A percentile compares a stretch with the other conserved stretches of the same genome.
phyloP scores from a whole-genome alignment of 1,139 yeast genomes.

The Neolecta irregularis region DNA sequence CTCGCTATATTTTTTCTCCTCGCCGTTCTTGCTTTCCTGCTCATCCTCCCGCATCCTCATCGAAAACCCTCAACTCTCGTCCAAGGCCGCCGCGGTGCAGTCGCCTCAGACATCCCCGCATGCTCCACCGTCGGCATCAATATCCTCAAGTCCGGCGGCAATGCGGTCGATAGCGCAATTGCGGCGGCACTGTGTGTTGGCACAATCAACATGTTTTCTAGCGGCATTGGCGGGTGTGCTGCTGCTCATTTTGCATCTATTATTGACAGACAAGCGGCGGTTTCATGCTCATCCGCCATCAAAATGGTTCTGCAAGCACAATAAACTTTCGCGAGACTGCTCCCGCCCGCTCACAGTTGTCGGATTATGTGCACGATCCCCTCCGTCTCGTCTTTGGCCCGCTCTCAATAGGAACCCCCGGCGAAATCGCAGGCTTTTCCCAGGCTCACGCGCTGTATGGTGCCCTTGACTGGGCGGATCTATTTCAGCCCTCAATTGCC shows the following conservation, averaged over 20 bases:
- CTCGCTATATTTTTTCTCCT: too few species aligned
- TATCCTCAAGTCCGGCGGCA: slow-evolving; percentile 43
- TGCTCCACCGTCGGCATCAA: slow-evolving; percentile 58
- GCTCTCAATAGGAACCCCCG: slow-evolving; percentile 72
- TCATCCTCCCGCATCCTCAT: too few species aligned
- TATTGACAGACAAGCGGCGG: too few species aligned
- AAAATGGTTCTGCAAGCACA: slow-evolving; percentile 19
- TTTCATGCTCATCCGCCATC: slow-evolving; percentile 13
- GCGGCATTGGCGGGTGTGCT: slow-evolving; percentile 95
- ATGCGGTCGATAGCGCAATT: slow-evolving; percentile 88
- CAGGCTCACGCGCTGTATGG: slow-evolving; percentile 46
- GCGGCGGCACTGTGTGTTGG: slow-evolving; percentile 85
- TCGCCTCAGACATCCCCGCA: slow-evolving; percentile 54
- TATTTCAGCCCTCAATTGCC: slow-evolving; percentile 59
- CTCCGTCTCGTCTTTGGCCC: slow-evolving; percentile 60
- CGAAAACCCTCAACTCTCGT: too few species aligned
- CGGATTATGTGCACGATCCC: slow-evolving; percentile 46
- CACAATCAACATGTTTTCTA: slow-evolving; percentile 59
- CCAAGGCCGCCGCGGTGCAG: slow-evolving; percentile 58
- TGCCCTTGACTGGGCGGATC: slow-evolving; percentile 50
- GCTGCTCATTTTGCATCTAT: too few species aligned
- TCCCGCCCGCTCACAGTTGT: slow-evolving; percentile 42
- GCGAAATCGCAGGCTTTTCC: slow-evolving; percentile 71
- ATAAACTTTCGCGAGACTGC: slow-evolving; percentile 87
- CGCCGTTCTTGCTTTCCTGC: too few species aligned